These are phyloP conservation scores for Hyphodiscus hymeniophilus DNA, from an alignment of 495 filamentous ascomycete species.

Conservation along the genomic window DNA sequence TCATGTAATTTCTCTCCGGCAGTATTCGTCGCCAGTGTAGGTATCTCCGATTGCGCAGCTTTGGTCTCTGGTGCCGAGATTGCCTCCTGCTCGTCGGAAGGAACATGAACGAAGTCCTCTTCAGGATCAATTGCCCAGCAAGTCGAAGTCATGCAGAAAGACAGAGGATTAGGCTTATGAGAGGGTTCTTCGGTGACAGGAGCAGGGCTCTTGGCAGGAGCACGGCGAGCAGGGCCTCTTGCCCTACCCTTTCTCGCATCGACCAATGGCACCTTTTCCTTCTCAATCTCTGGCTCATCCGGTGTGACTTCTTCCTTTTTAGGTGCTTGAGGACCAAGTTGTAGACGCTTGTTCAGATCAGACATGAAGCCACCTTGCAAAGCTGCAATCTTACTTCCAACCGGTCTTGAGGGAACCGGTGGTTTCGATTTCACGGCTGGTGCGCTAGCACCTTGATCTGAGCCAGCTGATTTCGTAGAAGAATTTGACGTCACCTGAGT, in stretches of 20 bases:
- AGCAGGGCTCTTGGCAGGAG: constrained; percentile 33
- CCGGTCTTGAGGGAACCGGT: constrained; percentile 69
- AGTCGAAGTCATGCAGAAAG: constrained; percentile 32
- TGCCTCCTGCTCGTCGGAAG: constrained; percentile 19
- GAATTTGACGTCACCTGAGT: constrained; percentile 26
- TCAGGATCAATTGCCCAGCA: constrained; percentile 44
- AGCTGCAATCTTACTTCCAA: constrained; percentile 80
- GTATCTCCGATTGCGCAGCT: constrained; percentile 23
- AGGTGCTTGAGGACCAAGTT: constrained; percentile 67
- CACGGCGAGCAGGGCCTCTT: constrained; percentile 74
- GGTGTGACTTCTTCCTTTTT: constrained; percentile 56
- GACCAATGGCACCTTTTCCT: constrained; percentile 67
- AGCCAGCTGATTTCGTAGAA: constrained; percentile 25
- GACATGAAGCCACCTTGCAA: constrained; percentile 84
- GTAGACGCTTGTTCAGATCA: constrained; percentile 79
- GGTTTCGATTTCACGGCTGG: constrained; percentile 59
- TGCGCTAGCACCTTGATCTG: constrained; percentile 24
- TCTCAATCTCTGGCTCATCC: constrained; percentile 46
- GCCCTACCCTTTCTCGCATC: constrained; percentile 89
- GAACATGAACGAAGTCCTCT: constrained; percentile 34
- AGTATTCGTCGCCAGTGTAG: constrained; percentile 22
- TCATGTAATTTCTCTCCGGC: constrained; percentile 24
- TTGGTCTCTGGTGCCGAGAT: constrained; percentile 14
- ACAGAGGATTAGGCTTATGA: constrained; percentile 18
- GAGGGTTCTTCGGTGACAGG: constrained; percentile 22